A percentile compares a stretch with the other conserved stretches of the same genome.
These are phyloP conservation scores for Cerrena zonata DNA, from an alignment of 1,284 basidiomycete genomes.

Conservation along the genomic window DNA sequence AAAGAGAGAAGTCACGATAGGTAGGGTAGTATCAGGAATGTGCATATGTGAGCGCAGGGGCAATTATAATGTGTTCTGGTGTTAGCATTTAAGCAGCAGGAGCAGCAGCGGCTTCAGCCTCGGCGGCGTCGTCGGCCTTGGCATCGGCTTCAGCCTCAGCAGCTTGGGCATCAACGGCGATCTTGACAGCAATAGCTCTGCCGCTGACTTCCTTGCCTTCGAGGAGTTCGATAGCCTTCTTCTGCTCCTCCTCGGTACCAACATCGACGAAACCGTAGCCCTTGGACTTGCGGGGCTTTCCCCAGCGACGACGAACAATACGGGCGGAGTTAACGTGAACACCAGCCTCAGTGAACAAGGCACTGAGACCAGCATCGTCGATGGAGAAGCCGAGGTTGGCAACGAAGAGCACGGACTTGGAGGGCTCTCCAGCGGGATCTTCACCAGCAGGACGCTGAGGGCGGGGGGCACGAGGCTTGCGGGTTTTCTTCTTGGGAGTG, in stretches of 20 bases:
- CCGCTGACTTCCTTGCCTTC: constrained; percentile 80
- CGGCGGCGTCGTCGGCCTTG: constrained; percentile 42
- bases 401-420: constrained; percentile 84
- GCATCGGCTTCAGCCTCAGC: constrained; percentile 30
- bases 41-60: background rate
- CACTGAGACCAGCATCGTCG: constrained; percentile 71
- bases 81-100: constrained; percentile 22
- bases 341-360: constrained; percentile 78
- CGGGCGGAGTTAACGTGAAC: constrained; percentile 79
- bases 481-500: constrained; percentile 44
- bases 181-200: constrained; percentile 78
- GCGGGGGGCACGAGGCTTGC: constrained; percentile 57
- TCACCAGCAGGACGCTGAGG: constrained; percentile 63
- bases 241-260: constrained; percentile 75
- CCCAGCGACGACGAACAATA: constrained; percentile 79
- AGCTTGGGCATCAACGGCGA: constrained; percentile 65
- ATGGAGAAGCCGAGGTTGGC: constrained; percentile 91
- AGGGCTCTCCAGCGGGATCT: constrained; percentile 73
- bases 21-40: background rate
- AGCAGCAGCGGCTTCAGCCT: constrained; percentile 27
- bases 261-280: constrained; percentile 94
- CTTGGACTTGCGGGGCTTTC: constrained; percentile 77
- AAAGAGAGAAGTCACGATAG: background rate
- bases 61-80: background rate
- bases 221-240: constrained; percentile 76